Percentiles rank a stretch among this genome's conserved stretches.
These are phyloP conservation scores for Suhomyces sp. DNA, from an alignment of 805 yeast genomes.

Conservation along the genomic window DNA sequence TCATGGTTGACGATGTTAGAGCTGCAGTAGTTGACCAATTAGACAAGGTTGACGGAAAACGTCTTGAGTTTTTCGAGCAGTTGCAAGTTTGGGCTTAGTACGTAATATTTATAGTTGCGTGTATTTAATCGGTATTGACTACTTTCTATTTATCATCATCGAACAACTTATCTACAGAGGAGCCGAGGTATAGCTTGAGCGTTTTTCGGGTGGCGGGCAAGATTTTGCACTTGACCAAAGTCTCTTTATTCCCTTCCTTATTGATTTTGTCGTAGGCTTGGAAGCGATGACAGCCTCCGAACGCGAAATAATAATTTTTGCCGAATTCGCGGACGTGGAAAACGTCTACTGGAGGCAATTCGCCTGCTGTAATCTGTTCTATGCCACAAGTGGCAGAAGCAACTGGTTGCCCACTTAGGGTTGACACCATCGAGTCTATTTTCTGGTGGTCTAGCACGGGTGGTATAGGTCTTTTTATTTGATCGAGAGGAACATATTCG, in stretches of 20 bases:
- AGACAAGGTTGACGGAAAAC: slow-evolving; percentile 31
- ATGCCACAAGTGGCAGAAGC: slow-evolving; percentile 60
- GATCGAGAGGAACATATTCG: slow-evolving; percentile 59
- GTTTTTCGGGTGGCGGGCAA: slow-evolving; percentile 75
- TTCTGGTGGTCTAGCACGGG: slow-evolving; percentile 76
- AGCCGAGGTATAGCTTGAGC: slow-evolving; percentile 66
- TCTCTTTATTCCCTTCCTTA: slow-evolving; percentile 20
- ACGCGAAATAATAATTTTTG: slow-evolving; percentile 65
- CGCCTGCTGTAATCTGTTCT: slow-evolving; percentile 53
- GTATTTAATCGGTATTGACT: background rate
- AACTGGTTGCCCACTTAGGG: slow-evolving; percentile 60
- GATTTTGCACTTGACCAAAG: slow-evolving; percentile 64
- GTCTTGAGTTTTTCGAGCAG: slow-evolving; percentile 73
- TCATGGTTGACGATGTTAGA: slow-evolving; percentile 57
- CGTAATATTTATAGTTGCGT: background rate
- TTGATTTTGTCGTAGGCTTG: slow-evolving; percentile 72
- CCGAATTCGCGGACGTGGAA: slow-evolving; percentile 64
- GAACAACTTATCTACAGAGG: slow-evolving; percentile 56
- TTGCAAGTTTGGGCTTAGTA: slow-evolving; percentile 61
- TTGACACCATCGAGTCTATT: slow-evolving; percentile 76
- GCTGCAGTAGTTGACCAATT: slow-evolving; percentile 43
- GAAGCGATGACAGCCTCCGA: slow-evolving; percentile 88
- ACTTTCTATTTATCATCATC: slow-evolving; percentile 1
- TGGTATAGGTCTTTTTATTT: slow-evolving; percentile 77
- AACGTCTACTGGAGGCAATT: slow-evolving; percentile 81